Evolutionary conservation across 345 rosid genomes (phyloP).

Genomic region (Syzygium aqueum): DNA sequence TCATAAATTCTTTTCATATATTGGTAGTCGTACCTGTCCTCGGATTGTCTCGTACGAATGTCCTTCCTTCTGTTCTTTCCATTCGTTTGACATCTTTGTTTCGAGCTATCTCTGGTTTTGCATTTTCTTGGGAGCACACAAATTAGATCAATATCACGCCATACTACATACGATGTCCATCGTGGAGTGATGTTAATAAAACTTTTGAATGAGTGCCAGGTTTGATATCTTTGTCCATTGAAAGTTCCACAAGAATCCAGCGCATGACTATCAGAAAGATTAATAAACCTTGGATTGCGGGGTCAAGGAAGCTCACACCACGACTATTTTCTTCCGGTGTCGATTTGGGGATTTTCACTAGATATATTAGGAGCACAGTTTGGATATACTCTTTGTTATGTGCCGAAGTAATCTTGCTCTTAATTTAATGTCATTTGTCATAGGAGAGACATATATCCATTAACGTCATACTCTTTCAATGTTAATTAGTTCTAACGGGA

Average conservation of each 20-base stretch:
- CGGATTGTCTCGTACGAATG: neutral
- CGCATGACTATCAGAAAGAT: neutral
- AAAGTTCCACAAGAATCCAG: neutral
- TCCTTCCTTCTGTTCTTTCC: neutral
- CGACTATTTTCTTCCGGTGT: neutral
- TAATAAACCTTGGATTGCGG: neutral
- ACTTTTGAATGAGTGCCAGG: neutral
- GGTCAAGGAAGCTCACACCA: neutral
- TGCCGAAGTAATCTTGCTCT: neutral
- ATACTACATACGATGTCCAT: neutral
- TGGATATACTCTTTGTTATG: neutral
- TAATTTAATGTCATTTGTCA: neutral
- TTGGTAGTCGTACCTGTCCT: neutral
- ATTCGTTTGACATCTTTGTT: neutral
- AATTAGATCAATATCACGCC: neutral
- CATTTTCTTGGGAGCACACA: neutral
- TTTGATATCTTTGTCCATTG: neutral
- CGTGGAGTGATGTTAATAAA: neutral
- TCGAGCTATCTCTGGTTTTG: neutral
- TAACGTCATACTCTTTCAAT: neutral
- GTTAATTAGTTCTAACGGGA: neutral
- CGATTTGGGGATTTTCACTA: neutral
- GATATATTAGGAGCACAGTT: neutral
- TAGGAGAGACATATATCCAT: neutral
- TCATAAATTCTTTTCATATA: neutral